Conservation (phyloP, 2,329 filamentous ascomycete species). For the Orbilia quercus region DNA sequence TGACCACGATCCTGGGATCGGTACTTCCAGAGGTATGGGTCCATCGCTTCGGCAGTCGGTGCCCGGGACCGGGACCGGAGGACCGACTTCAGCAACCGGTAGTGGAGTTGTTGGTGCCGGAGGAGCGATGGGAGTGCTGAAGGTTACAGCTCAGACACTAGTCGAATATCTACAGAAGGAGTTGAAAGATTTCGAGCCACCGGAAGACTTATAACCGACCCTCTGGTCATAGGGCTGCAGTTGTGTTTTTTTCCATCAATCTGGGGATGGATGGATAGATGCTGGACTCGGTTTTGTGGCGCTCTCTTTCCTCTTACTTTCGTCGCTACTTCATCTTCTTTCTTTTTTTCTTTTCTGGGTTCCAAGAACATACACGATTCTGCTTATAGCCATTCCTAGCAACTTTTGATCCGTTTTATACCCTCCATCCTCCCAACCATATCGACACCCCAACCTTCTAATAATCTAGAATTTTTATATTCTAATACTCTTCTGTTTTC, state of each 20-base stretch:
- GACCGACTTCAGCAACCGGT: constrained; percentile 45
- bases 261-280: neutral
- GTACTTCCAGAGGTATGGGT: constrained; percentile 42
- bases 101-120: constrained; percentile 53
- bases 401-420: constrained; percentile 17
- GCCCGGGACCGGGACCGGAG: constrained; percentile 25
- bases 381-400: neutral
- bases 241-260: neutral
- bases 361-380: neutral
- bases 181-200: constrained; percentile 59
- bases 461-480: neutral
- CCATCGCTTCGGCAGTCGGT: constrained; percentile 32
- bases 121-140: constrained; percentile 59
- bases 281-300: neutral
- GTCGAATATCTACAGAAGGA: constrained; percentile 60
- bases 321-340: too few species aligned
- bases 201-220: constrained; percentile 58
- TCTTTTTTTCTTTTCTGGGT: neutral
- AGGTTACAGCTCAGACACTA: constrained; percentile 59
- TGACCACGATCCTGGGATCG: constrained; percentile 48
- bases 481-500: neutral
- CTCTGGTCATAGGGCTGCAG: too few species aligned
- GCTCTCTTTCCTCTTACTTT: neutral
- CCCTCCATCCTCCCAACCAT: constrained; percentile 1
- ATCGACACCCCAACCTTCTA: neutral